Percentiles rank a stretch among this genome's conserved stretches.
phyloP scores from a whole-genome alignment of 2,329 filamentous ascomycete genomes.

The Beauveria varroae region DNA sequence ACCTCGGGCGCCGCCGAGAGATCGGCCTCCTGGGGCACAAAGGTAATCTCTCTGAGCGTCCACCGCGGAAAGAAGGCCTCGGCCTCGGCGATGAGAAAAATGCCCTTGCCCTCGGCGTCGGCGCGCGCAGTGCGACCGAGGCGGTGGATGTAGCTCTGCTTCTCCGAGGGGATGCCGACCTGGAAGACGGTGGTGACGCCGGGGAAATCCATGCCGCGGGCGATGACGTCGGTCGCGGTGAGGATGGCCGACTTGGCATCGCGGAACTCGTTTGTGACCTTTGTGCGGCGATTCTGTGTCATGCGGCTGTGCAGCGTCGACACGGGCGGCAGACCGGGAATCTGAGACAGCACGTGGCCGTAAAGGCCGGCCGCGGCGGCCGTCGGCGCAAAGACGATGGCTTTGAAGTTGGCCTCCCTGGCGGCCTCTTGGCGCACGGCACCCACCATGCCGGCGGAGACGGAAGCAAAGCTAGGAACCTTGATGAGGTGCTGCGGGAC shows the following conservation, averaged over 20 bases:
- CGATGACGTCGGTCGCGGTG: constrained; percentile 63
- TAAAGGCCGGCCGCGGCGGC: constrained; percentile 46
- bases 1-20: constrained; percentile 35
- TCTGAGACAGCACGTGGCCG: constrained; percentile 33
- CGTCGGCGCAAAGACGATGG: constrained; percentile 71
- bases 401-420: constrained; percentile 59
- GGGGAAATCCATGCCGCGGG: constrained; percentile 66
- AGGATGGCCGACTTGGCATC: constrained; percentile 43
- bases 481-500: constrained; percentile 66
- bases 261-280: constrained; percentile 58
- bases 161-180: constrained; percentile 49
- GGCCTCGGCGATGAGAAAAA: constrained; percentile 46
- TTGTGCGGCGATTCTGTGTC: constrained; percentile 40
- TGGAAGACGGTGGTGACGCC: constrained; percentile 62
- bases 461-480: constrained; percentile 62
- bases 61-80: constrained; percentile 45
- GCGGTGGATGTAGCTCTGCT: constrained; percentile 60
- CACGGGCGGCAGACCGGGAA: constrained; percentile 34
- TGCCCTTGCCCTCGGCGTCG: constrained; percentile 55
- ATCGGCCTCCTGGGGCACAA: constrained; percentile 39
- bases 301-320: constrained; percentile 44
- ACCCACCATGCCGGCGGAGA: constrained; percentile 52
- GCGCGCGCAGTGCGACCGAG: constrained; percentile 60
- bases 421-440: constrained; percentile 42
- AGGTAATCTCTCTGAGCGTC: constrained; percentile 45